A percentile compares a stretch with the other conserved stretches of the same genome.
phyloP scores from a whole-genome alignment of 208 protist genomes.

The Porcisia deanei region DNA sequence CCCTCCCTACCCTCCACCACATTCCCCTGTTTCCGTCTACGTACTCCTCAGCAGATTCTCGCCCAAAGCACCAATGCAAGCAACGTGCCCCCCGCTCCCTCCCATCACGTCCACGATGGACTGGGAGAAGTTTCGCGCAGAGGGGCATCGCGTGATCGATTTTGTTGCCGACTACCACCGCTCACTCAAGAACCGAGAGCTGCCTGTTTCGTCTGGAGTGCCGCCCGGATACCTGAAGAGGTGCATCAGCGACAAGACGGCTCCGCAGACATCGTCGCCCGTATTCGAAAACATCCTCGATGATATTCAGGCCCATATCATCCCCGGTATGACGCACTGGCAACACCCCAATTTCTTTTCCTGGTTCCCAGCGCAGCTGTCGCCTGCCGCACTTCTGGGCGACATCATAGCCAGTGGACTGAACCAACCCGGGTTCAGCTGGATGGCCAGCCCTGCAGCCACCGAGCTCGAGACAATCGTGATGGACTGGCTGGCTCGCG shows the following conservation, averaged over 20 bases:
- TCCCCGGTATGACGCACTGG: slow-evolving; percentile 76
- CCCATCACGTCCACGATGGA: slow-evolving; percentile 41
- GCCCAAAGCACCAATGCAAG: slow-evolving; percentile 19
- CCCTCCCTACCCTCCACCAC: too few relatives aligned
- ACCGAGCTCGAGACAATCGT: slow-evolving; percentile 71
- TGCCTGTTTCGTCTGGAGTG: slow-evolving; percentile 38
- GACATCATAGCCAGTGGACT: slow-evolving; percentile 52
- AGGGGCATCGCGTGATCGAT: slow-evolving; percentile 47
- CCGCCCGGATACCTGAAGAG: slow-evolving; percentile 50
- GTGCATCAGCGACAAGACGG: slow-evolving; percentile 28
- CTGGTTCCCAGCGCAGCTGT: slow-evolving; percentile 57
- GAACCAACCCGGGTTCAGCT: slow-evolving; percentile 64
- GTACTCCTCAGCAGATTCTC: background rate
- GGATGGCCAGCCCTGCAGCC: slow-evolving; percentile 54
- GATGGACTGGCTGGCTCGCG: slow-evolving; percentile 57
- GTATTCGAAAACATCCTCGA: slow-evolving; percentile 39
- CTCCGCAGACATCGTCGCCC: slow-evolving; percentile 26
- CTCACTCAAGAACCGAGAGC: slow-evolving; percentile 31
- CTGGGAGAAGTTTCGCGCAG: slow-evolving; percentile 40
- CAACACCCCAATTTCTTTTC: slow-evolving; percentile 68
- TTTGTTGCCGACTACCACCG: slow-evolving; percentile 49
- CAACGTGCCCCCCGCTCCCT: slow-evolving; percentile 33
- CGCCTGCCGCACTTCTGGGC: slow-evolving; percentile 55
- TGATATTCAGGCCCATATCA: slow-evolving; percentile 50
- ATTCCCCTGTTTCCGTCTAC: background rate